Base-by-base conservation (phyloP, 139 green algal species). In the Prasinococcaceae sp. region DNA sequence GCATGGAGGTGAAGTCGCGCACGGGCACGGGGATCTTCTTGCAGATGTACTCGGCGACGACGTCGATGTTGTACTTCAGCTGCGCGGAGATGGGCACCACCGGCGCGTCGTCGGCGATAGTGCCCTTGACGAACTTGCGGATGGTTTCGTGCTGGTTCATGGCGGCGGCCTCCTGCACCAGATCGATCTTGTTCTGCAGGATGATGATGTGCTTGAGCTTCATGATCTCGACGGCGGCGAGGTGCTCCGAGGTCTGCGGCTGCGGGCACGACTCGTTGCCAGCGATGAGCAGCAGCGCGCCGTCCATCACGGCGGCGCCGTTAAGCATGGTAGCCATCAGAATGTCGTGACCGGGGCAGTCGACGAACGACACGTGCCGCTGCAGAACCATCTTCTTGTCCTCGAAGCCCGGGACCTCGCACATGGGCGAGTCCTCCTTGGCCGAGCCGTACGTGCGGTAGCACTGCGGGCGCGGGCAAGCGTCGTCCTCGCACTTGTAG, bases 261-360 rank as follows among this genome's bases (percentile, higher is more conserved):
- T 99, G 92, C 28, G 92, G 92, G 75, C 92, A 99, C 1, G 77
- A 79, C 74, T 99, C 92, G 62, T 99, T 98, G 44, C 86, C 90
- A 8, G 92, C 92, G 28, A 99, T 93, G 3, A 99, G 79, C 42
- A 99, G 82, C 58, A 99, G 70, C 9, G 92, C 92, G 41, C 92
- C 92, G 51, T 99, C 92, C 92, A 99, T 99, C 42, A 99, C 93
- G 3, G 92, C 92, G 6, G 92, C 92, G 22, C 92, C 92, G 76
- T 99, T 99, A 19, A 99, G 81, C 92, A 99, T 99, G 59, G 92
- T 99, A 9, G 92, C 92, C 92, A 99, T 99, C 39, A 99, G 85
- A 84, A 99, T 99, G 74, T 99, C 92, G 79, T 99, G 92, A 9
- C 90, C 84, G 25, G 92, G 92, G 73, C 92, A 99, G 61, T 99